Evolutionary conservation across 805 yeast genomes (phyloP), one percentile per base, ranked within the genome.

Genomic region (Candida germanica): DNA sequence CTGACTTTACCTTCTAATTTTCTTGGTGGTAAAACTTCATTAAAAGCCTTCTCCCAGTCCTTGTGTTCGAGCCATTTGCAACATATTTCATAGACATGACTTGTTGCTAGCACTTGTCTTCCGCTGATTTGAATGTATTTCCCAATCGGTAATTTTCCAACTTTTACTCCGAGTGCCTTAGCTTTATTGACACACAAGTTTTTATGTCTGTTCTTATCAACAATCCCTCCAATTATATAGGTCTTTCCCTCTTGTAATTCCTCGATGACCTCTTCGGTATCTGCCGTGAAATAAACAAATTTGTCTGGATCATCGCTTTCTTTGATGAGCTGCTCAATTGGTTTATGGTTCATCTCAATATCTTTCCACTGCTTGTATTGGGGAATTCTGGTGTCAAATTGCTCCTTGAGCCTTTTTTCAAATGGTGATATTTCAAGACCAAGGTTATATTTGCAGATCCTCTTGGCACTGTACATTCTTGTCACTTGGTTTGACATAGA

Each of bases 181-280:
- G 98, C 98, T 58, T 89, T 93, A 44, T 83, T 73, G 31, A 77
- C 70, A 57, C 98, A 91, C 22, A 91, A 59, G 44, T 71, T 69
- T 59, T 87, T 86, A 63, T 88, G 82, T 49, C 98, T 75, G 41
- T 94, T 94, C 58, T 91, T 91, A 58, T 91, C 98, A 3, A 91
- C 98, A 38, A 91, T 91, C 0, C 98, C 98, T 7, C 98, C 98
- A 33, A 91, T 79, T 28, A 91, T 77, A 49, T 91, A 91, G 0
- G 94, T 85, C 54, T 71, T 67, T 3, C 82, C 85, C 4, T 79
- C 76, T 42, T 81, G 79, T 36, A 91, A 64, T 17, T 67, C 75
- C 8, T 73, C 77, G 23, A 93, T 50, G 15, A 69, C 76, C 6
- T 82, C 83, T 6, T 80, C 84, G 0, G 96, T 82, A 50, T 91